phyloP scores from a whole-genome alignment of 768 basidiomycete genomes.

The Paxillus rubicundulus region DNA sequence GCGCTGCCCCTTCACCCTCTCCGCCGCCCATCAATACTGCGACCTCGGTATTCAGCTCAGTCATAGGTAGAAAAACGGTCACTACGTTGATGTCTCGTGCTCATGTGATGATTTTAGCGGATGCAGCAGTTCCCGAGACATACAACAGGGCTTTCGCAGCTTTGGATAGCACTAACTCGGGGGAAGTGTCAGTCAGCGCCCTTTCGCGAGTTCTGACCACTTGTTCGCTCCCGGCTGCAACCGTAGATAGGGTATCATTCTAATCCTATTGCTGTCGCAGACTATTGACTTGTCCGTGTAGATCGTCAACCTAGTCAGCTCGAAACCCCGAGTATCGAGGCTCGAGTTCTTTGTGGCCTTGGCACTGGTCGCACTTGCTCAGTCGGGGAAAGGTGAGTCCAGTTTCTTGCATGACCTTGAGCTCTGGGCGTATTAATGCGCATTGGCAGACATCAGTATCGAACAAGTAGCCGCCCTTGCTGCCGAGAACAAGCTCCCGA shows the following conservation, averaged over 20 bases:
- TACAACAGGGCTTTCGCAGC: slow-evolving; percentile 73
- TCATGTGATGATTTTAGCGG: slow-evolving; percentile 44
- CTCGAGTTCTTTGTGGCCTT: slow-evolving; percentile 91
- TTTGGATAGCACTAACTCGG: slow-evolving; percentile 67
- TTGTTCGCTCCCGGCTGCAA: slow-evolving; percentile 75
- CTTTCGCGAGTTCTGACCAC: slow-evolving; percentile 78
- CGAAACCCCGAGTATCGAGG: slow-evolving; percentile 74
- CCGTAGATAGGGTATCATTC: slow-evolving; percentile 67
- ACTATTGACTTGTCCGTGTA: slow-evolving; percentile 27
- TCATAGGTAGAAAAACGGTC: slow-evolving; percentile 50
- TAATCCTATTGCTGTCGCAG: background rate
- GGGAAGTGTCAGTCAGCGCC: slow-evolving; percentile 80
- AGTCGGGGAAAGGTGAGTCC: slow-evolving; percentile 68
- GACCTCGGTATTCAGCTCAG: slow-evolving; percentile 58
- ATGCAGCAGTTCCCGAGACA: slow-evolving; percentile 75
- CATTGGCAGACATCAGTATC: slow-evolving; percentile 64
- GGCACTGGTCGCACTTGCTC: slow-evolving; percentile 83
- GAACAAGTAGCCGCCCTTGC: slow-evolving; percentile 79
- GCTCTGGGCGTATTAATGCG: background rate
- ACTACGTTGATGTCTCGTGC: background rate
- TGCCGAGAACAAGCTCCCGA: slow-evolving; percentile 74
- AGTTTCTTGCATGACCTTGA: slow-evolving; percentile 1
- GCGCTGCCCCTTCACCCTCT: slow-evolving; percentile 67
- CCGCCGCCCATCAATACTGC: slow-evolving; percentile 56
- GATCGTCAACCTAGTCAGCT: slow-evolving; percentile 91